Evolutionary conservation across 208 protist species (phyloP), one percentile per base, ranked within the genome.

Genomic region (Phytomonas sp.): DNA sequence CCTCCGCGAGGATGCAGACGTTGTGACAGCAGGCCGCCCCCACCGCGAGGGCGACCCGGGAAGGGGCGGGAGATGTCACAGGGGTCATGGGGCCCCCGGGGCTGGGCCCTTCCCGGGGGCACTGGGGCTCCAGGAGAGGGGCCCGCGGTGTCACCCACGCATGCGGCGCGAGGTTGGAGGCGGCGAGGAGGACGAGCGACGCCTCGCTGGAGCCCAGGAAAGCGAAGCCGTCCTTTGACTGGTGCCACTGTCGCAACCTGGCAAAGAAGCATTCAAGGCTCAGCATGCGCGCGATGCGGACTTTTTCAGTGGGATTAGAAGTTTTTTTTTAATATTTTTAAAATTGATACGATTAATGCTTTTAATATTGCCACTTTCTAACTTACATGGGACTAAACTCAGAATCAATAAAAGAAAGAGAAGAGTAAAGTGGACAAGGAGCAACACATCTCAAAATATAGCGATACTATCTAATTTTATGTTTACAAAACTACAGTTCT

Each of bases 141-240:
- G 7, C 42, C 6, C 6, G 12, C 7, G 6, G 42, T 52, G 42
- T 52, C 6, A 52, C 16, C 42, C 42, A 52, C 12, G 42, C 42
- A 52, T 23, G 72, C 16, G 84, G 84, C 0, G 60, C 26, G 31
- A 83, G 26, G 34, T 90, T 84, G 45, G 79, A 78, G 0, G 77
- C 56, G 0, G 77, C 78, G n/a, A 89, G 70, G 0, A 87, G 59
- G 33, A 70, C 32, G 26, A 85, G 63, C 0, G 77, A 73, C 14
- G 70, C 66, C 29, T 79, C 79, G 65, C 80, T 78, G 19, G 49
- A 42, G 14, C 69, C 69, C 6, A 89, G 29, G 72, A 80, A 87
- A 0, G 76, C 76, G 16, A 77, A 29, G 19, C 76, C 63, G 11
- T 70, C 12, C 0, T 5, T 5, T 0, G 56, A 33, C 16, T 40